phyloP scores from a whole-genome alignment of 148 eudicot genomes.

The Rhododendron ovatum region DNA sequence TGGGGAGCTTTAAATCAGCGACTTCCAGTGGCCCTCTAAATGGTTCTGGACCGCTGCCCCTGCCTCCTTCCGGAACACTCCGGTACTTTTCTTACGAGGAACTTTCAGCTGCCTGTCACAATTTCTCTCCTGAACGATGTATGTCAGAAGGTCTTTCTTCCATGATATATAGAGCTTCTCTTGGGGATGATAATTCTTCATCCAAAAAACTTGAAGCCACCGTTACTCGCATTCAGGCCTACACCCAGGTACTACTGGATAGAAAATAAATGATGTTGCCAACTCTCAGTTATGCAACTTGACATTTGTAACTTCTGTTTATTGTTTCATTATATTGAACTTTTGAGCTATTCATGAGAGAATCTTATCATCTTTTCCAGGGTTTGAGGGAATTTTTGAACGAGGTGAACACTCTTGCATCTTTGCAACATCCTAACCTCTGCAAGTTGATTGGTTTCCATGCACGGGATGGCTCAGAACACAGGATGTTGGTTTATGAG shows the following conservation, averaged over 20 bases:
- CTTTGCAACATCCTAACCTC: conserved; percentile 81
- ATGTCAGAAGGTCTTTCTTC: conserved; percentile 85
- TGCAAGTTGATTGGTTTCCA: conserved; percentile 91
- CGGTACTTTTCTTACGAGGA: conserved; percentile 71
- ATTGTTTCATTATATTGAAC: neutral
- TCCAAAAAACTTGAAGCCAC: conserved; percentile 71
- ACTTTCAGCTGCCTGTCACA: conserved; percentile 72
- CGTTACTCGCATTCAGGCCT: conserved; percentile 65
- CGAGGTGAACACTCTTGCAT: conserved; percentile 79
- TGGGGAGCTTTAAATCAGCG: conserved; percentile 59
- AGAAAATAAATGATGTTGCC: neutral
- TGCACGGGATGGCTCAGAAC: conserved; percentile 77
- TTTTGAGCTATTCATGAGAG: neutral
- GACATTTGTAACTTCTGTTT: neutral
- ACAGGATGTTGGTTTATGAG: conserved; percentile 83
- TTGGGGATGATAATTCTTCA: conserved; percentile 45
- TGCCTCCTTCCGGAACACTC: conserved; percentile 54
- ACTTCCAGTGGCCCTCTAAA: conserved; percentile 63
- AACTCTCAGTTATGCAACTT: conserved; percentile 11
- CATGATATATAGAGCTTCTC: conserved; percentile 63
- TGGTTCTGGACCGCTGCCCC: conserved; percentile 72
- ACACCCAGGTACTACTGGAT: conserved; percentile 50
- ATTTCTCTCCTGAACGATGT: conserved; percentile 75
- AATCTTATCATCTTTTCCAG: conserved; percentile 25
- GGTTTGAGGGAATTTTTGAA: conserved; percentile 73